Evolutionary conservation across 2,329 filamentous ascomycete genomes (phyloP).

Genomic region (Trichoderma arundinaceum): DNA sequence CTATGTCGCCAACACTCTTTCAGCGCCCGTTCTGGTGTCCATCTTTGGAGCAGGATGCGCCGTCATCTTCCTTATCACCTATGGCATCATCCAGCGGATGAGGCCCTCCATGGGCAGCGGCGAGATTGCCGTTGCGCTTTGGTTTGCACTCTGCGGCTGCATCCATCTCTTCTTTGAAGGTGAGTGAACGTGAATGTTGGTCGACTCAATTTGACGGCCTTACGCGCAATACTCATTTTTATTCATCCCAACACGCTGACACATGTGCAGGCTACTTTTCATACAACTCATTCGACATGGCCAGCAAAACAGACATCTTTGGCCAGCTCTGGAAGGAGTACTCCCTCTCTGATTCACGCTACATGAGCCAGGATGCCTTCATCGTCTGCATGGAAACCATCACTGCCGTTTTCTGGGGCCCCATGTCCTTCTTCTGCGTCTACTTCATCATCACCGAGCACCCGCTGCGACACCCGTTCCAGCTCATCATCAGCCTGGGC

Average conservation of each 20-base stretch:
- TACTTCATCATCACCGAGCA: constrained; percentile 51
- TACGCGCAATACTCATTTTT: not conserved
- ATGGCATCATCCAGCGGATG: constrained; percentile 56
- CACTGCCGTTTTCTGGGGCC: constrained; percentile 60
- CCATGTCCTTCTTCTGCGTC: constrained; percentile 56
- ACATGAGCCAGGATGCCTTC: constrained; percentile 59
- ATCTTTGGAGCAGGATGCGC: constrained; percentile 64
- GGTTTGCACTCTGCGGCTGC: constrained; percentile 74
- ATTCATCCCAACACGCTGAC: not conserved
- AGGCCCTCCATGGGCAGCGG: constrained; percentile 57
- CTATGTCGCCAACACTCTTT: constrained; percentile 70
- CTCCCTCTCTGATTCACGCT: constrained; percentile 61
- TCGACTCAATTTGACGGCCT: accelerated
- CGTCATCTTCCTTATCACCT: constrained; percentile 63
- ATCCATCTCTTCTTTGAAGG: constrained; percentile 54
- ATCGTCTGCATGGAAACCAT: constrained; percentile 62
- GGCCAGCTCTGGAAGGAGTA: constrained; percentile 65
- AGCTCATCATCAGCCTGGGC: constrained; percentile 53
- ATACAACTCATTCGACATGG: constrained; percentile 51
- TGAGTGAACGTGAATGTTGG: constrained; percentile 28
- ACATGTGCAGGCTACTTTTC: constrained; percentile 54
- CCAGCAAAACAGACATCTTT: constrained; percentile 50
- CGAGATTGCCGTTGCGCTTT: constrained; percentile 68
- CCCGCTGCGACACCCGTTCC: constrained; percentile 55
- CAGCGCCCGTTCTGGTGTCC: constrained; percentile 62